Percentiles rank a stretch among this genome's conserved stretches.
Conservation (phyloP, 331 rosid species). For the Cydonia oblonga region DNA sequence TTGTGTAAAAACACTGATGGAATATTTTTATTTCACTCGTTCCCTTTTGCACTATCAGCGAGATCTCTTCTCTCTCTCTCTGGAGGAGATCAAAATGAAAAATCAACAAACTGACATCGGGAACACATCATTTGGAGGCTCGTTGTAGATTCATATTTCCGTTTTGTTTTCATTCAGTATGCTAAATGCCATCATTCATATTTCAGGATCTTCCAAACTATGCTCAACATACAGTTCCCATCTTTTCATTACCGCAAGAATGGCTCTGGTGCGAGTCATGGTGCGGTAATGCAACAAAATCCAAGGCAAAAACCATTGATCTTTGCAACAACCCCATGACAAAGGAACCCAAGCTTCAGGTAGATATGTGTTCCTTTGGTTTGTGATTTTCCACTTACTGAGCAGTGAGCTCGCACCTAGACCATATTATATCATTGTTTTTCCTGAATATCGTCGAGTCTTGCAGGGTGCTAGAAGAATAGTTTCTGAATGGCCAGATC, state of each 20-base stretch:
- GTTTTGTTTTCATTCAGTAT: background rate
- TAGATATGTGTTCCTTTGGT: conserved; percentile 13
- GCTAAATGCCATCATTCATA: conserved; percentile 14
- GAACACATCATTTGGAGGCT: background rate
- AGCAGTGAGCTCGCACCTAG: background rate
- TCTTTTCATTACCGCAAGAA: conserved; percentile 92
- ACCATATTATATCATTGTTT: background rate
- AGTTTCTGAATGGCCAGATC: conserved; percentile 90
- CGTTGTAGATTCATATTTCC: background rate
- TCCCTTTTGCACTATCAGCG: too few relatives aligned
- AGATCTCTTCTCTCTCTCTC: too few relatives aligned
- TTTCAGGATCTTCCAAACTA: conserved; percentile 98
- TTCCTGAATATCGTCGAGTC: background rate
- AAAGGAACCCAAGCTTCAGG: conserved; percentile 98
- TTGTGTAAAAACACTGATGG: too few relatives aligned
- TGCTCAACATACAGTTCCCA: conserved; percentile 92
- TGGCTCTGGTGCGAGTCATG: conserved; percentile 99
- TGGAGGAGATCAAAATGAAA: background rate
- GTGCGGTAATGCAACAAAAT: conserved; percentile 96
- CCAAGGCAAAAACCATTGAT: conserved; percentile 95
- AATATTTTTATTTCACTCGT: too few relatives aligned
- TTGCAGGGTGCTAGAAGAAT: conserved; percentile 88
- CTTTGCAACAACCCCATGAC: conserved; percentile 99
- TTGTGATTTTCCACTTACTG: conserved; percentile 1
- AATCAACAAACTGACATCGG: background rate